These are phyloP conservation scores for Oryza nivara DNA, from an alignment of 176 grass and related monocot species.

Conservation along the genomic window DNA sequence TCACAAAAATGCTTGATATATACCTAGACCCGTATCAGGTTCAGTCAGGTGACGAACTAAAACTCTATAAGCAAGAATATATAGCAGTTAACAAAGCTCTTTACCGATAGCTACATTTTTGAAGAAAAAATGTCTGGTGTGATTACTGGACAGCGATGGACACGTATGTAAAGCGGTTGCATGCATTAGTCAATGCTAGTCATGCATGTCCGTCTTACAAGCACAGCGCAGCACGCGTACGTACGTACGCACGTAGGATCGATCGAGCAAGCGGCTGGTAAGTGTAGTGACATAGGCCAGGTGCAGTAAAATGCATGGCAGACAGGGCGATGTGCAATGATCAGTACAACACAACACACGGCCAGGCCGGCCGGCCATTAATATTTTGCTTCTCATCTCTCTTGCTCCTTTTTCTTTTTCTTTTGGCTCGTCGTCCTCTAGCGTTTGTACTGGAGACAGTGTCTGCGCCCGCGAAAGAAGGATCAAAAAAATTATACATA, in stretches of 20 bases:
- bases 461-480: slow-evolving; percentile 31
- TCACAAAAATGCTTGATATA: neutral
- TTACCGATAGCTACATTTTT: neutral
- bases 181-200: neutral
- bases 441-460: slow-evolving; percentile 28
- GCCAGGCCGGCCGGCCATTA: neutral
- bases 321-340: neutral
- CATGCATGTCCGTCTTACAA: neutral
- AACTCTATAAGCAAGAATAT: too few species aligned
- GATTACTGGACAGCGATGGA: neutral
- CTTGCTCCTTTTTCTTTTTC: neutral
- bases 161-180: neutral
- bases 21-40: too few species aligned
- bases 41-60: too few species aligned
- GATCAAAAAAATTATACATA: neutral
- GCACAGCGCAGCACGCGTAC: neutral
- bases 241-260: neutral
- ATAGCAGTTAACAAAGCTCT: neutral
- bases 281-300: neutral
- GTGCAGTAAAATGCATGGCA: slow-evolving; percentile 3
- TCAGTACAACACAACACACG: neutral
- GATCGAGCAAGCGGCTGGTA: neutral
- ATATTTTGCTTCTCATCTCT: neutral
- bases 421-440: slow-evolving; percentile 2
- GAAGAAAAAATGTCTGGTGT: neutral